Evolutionary conservation across 495 filamentous ascomycete species (phyloP).

Genomic region (Letharia lupina): DNA sequence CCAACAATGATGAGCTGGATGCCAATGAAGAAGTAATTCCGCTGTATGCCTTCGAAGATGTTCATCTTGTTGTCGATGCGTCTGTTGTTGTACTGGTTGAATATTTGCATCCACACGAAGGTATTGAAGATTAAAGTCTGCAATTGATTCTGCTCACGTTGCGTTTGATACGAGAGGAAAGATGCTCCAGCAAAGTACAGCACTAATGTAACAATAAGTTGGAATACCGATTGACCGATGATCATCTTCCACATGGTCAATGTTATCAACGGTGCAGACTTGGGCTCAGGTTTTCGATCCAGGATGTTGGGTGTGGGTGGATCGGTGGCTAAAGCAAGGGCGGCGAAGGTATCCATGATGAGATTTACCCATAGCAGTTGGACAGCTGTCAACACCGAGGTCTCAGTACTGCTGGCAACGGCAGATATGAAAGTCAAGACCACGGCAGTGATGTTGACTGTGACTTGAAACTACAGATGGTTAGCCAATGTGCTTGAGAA

Average conservation of each 20-base stretch:
- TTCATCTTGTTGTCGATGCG: constrained; percentile 86
- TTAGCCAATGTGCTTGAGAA: constrained; percentile 9
- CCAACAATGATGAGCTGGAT: constrained; percentile 80
- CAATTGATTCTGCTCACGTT: constrained; percentile 38
- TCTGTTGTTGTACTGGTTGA: constrained; percentile 80
- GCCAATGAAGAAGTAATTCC: constrained; percentile 72
- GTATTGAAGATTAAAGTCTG: constrained; percentile 80
- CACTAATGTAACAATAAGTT: constrained; percentile 68
- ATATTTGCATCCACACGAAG: constrained; percentile 93
- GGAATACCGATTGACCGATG: constrained; percentile 73
- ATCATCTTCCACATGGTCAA: constrained; percentile 94
- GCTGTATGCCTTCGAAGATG: constrained; percentile 74
- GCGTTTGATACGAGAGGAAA: constrained; percentile 51
- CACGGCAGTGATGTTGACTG: constrained; percentile 85
- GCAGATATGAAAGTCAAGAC: constrained; percentile 76
- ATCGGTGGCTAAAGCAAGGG: constrained; percentile 85
- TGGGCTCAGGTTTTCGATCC: constrained; percentile 66
- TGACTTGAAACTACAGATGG: constrained; percentile 72
- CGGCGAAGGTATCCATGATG: constrained; percentile 93
- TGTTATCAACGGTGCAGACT: constrained; percentile 68
- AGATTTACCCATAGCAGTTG: constrained; percentile 89
- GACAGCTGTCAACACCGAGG: constrained; percentile 73
- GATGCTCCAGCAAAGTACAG: constrained; percentile 62
- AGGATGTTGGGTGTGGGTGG: constrained; percentile 63
- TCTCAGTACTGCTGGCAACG: constrained; percentile 53